phyloP scores from a whole-genome alignment of 768 basidiomycete genomes.

The Nidularia sp. region DNA sequence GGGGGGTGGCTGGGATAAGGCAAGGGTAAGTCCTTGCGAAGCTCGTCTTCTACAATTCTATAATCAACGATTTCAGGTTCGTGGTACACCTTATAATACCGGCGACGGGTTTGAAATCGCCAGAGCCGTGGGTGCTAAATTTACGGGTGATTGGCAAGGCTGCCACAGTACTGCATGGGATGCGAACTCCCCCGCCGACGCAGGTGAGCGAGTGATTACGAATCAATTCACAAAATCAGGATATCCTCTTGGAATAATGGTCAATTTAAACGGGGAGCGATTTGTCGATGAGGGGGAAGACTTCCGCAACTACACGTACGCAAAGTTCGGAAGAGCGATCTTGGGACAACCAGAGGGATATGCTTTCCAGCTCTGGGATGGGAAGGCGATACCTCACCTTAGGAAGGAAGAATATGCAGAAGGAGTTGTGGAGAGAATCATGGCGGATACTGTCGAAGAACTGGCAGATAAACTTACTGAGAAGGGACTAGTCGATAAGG shows the following conservation, averaged over 20 bases:
- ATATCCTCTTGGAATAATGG: slow-evolving; percentile 69
- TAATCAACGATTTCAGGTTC: slow-evolving; percentile 35
- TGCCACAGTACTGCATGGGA: slow-evolving; percentile 77
- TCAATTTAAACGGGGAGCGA: slow-evolving; percentile 50
- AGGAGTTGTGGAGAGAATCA: slow-evolving; percentile 52
- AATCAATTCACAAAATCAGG: slow-evolving; percentile 76
- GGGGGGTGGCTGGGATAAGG: slow-evolving; percentile 54
- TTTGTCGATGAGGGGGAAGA: slow-evolving; percentile 75
- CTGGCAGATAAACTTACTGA: slow-evolving; percentile 42
- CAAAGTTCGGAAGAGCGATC: slow-evolving; percentile 61
- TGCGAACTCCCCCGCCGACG: slow-evolving; percentile 46
- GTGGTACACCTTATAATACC: slow-evolving; percentile 68
- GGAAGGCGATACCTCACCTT: slow-evolving; percentile 34
- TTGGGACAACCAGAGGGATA: slow-evolving; percentile 52
- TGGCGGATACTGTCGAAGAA: slow-evolving; percentile 39
- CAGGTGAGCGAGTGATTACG: slow-evolving; percentile 53
- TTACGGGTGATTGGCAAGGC: slow-evolving; percentile 65
- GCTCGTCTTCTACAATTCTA: background rate
- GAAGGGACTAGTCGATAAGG: slow-evolving; percentile 42
- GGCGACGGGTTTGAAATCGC: slow-evolving; percentile 63
- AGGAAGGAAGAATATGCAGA: slow-evolving; percentile 67
- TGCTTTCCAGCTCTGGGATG: slow-evolving; percentile 68
- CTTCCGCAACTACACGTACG: slow-evolving; percentile 72
- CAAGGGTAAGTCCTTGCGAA: slow-evolving; percentile 35
- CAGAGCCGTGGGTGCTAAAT: slow-evolving; percentile 41